Evolutionary conservation across 139 green algal genomes (phyloP), one percentile per base, ranked within the genome.

Genomic region (Parachlorella kessleri): DNA sequence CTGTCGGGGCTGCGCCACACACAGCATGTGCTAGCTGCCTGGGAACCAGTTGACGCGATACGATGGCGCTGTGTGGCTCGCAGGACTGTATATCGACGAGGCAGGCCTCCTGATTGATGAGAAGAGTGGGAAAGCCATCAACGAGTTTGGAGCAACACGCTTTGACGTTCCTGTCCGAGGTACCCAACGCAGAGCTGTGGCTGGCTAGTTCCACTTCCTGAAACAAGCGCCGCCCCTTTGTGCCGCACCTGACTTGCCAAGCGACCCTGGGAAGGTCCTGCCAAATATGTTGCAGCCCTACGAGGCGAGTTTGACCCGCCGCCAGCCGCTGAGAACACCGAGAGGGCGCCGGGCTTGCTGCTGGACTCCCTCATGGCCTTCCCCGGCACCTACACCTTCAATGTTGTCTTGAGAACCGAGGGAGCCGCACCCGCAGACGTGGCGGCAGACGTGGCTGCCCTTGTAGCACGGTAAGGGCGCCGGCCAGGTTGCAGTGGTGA

Each of bases 141-240:
- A 94, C 53, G 85, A 91, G 28, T 89, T 89, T 69, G 91, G 90
- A 10, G 91, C 91, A n/a, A 94, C 89, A 1, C 77, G 90, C 1
- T 93, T 90, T 41, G 81, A 89, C n/a, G 68, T 87, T 26, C 72
- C 73, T 7, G 80, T 88, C 2, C 65, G 78, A 38, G 70, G 68
- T 92, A 38, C 72, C 72, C n/a, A n/a, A n/a, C n/a, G n/a, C n/a
- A n/a, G n/a, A n/a, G n/a, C n/a, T n/a, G n/a, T n/a, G n/a, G n/a
- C n/a, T n/a, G n/a, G n/a, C n/a, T n/a, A n/a, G n/a, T n/a, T n/a
- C n/a, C n/a, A n/a, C n/a, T n/a, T n/a, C n/a, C n/a, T n/a, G n/a
- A n/a, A n/a, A n/a, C n/a, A n/a, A n/a, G n/a, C n/a, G n/a, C n/a
- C n/a, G n/a, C n/a, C n/a, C n/a, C n/a, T n/a, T n/a, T n/a, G n/a